Base-by-base conservation (phyloP, 2,329 filamentous ascomycete genomes). In the Epichloe uncinata region DNA sequence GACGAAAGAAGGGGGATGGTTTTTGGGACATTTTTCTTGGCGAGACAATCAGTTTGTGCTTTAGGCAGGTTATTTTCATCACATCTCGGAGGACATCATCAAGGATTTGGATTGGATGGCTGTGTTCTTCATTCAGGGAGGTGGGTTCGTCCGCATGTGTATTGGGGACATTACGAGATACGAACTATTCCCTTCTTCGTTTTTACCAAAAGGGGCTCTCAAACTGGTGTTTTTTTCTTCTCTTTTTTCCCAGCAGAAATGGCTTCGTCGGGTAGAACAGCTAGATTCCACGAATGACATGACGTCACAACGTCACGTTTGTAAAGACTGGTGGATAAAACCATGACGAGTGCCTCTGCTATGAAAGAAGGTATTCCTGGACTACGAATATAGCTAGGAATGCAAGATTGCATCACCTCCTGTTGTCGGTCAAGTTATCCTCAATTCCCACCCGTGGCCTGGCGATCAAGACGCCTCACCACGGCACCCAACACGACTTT, bases 401-500 rank as follows among this genome's bases (percentile, higher is more conserved):
- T 30, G 30, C 9, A 4, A 11, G 1, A 30, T 4, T 4, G 30
- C 30, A 30, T 30, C 30, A 9, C 30, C 30, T 30, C 30, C 9
- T 11, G 30, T 11, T 30, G 9, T 37, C 13, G 16, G 7, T 2
- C 1, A 16, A 41, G 0, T 11, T 16, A 3, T 11, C 6, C 8
- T 41, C 38, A n/a, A 4, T 4, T 20, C 13, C 34, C n/a, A 26
- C 11, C 26, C 18, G 46, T 53, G n/a, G 53, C 45, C 47, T 55
- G 56, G 26, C 64, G 58, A 51, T 71, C 69, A 4, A 70, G 53
- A 22, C 66, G 63, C 50, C 62, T 62, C 35, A 87, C 79, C 8
- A 95, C 85, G 0, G 82, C 78, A 3, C 89, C 90, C 4, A 95
- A 72, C 0, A 95, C 85, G 30, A 80, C 79, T 68, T 96, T 97